These are phyloP conservation scores for Amphirosellinia nigrospora DNA, from an alignment of 495 filamentous ascomycete species.

Conservation along the genomic window DNA sequence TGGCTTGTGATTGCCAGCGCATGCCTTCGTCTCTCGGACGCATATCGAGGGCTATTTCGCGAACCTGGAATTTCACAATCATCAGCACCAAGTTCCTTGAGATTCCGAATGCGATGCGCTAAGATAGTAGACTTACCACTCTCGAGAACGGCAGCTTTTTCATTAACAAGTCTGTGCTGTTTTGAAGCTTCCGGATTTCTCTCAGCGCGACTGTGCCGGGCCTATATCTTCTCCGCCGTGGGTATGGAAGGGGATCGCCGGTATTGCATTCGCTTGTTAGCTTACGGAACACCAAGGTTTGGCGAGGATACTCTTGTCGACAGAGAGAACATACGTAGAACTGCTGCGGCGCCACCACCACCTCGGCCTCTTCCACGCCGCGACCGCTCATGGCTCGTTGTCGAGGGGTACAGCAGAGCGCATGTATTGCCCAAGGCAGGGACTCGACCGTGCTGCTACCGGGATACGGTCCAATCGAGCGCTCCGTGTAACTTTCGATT, in stretches of 20 bases:
- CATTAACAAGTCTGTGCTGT: conserved; percentile 79
- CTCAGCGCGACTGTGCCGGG: conserved; percentile 84
- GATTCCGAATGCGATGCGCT: not conserved
- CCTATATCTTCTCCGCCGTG: conserved; percentile 71
- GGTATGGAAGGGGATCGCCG: conserved; percentile 71
- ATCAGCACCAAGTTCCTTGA: conserved; percentile 25
- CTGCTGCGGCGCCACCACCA: conserved; percentile 16
- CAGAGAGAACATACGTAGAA: conserved; percentile 31
- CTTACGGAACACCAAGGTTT: not conserved
- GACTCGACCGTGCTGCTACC: conserved; percentile 17
- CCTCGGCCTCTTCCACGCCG: conserved; percentile 9
- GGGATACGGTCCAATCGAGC: not conserved
- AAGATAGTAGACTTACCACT: conserved; percentile 60
- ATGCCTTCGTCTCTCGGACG: conserved; percentile 63
- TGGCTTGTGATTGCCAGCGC: conserved; percentile 92
- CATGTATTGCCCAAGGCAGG: conserved; percentile 26
- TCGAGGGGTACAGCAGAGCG: conserved; percentile 19
- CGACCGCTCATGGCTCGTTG: conserved; percentile 29
- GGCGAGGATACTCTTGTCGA: not conserved
- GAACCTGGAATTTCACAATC: conserved; percentile 59
- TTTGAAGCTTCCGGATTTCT: conserved; percentile 88
- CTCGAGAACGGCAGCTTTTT: conserved; percentile 85
- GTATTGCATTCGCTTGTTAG: conserved; percentile 44
- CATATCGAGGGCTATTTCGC: conserved; percentile 74
- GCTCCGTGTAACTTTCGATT: not conserved